Base-by-base conservation (phyloP, 2,329 filamentous ascomycete species). In the Aspergillus candidus region DNA sequence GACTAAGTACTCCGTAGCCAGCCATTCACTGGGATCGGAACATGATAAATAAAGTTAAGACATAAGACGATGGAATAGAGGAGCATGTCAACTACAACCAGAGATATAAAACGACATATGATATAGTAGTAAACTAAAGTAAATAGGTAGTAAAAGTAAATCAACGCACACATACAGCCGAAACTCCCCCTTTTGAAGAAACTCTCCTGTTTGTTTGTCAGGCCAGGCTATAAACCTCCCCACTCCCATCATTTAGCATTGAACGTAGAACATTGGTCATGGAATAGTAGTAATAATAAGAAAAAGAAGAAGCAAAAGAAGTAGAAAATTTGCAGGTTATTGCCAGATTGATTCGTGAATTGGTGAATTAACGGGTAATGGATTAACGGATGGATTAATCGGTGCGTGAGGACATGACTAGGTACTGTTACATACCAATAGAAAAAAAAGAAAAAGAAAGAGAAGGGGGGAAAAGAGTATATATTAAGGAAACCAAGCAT, bases 401-500 rank as follows among this genome's bases (percentile, higher is more conserved):
- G 22, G 8, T 27, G 22, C 22, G 22, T 27, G 22, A 27, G 22
- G 22, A 27, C 22, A 10, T 27, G 22, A 27, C 18, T 6, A 27
- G 22, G 22, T 27, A 27, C 22, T 27, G 22, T 27, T 27, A 52
- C 52, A 51, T 55, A 34, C 38, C 35, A 41, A 37, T 18, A 18
- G 43, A 33, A 10, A 18, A 31, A 49, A 43, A 41, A 40, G 35
- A 55, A 33, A 29, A 40, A 41, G 33, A 36, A 27, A 41, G 34
- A 44, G 44, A 35, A 38, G 38, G 37, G 32, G 49, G 22, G 17
- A 42, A 40, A 36, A 40, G 37, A 30, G 14, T 29, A 22, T 32
- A 18, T 6, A 44, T 59, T 43, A 69, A 32, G 65, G 65, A 49
- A 60, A 63, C 66, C 67, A 70, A 8, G 65, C 58, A 51, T 67